Conservation (phyloP, 306 rosid genomes). For the Trifolium repens region DNA sequence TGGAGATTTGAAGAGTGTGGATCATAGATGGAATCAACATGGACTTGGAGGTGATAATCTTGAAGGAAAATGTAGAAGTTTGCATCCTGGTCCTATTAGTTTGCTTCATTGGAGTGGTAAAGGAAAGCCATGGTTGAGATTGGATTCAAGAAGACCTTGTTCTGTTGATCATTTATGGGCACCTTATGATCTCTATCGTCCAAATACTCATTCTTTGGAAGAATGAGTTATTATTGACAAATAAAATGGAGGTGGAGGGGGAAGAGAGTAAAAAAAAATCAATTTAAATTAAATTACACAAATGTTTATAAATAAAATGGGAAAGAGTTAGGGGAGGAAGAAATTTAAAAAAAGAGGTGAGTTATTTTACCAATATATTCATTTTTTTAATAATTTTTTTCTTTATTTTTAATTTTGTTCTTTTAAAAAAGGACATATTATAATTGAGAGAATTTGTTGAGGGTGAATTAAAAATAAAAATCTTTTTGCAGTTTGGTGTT, state of each 20-base stretch:
- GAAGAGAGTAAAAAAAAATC: neutral
- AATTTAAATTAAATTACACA: constrained; percentile 5
- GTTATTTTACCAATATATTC: constrained; percentile 10
- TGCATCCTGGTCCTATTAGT: constrained; percentile 88
- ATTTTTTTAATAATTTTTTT: neutral
- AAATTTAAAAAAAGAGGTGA: constrained; percentile 29
- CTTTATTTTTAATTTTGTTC: neutral
- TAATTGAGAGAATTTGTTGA: constrained; percentile 33
- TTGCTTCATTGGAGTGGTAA: constrained; percentile 94
- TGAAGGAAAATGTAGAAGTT: constrained; percentile 73
- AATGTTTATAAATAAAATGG: neutral
- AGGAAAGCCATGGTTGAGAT: constrained; percentile 92
- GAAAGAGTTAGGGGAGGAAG: constrained; percentile 28
- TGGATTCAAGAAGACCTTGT: constrained; percentile 86
- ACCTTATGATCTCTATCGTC: constrained; percentile 79
- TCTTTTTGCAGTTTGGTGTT: constrained; percentile 34
- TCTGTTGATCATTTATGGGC: constrained; percentile 86
- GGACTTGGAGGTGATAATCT: constrained; percentile 89
- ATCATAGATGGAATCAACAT: constrained; percentile 92
- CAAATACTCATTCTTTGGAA: constrained; percentile 63
- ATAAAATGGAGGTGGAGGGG: neutral
- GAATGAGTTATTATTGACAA: constrained; percentile 45
- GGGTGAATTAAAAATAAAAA: constrained; percentile 12
- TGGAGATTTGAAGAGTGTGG: constrained; percentile 69
- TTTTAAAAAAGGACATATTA: constrained; percentile 3